Conservation (phyloP, 192 early-diverging fungal species). For the Umbelopsis ramanniana region DNA sequence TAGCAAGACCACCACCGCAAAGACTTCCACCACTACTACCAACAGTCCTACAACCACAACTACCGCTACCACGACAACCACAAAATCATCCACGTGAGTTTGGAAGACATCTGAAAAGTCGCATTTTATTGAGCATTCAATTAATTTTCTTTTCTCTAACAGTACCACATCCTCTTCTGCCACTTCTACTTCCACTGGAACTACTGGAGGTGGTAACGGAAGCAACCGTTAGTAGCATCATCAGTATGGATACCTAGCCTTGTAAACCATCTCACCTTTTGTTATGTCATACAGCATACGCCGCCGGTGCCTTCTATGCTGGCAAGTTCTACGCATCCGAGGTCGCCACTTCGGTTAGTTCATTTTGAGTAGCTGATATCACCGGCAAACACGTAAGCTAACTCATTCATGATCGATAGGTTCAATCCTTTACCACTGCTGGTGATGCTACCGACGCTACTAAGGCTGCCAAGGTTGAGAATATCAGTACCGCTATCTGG, state of each 20-base stretch:
- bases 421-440: background rate
- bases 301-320: background rate
- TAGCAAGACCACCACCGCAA: background rate
- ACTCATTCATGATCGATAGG: background rate
- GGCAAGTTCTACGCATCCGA: background rate
- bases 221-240: background rate
- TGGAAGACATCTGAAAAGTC: too few relatives aligned
- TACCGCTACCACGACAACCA: background rate
- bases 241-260: background rate
- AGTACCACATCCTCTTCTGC: background rate
- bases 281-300: background rate
- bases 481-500: slow-evolving; percentile 4
- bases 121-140: too few relatives aligned
- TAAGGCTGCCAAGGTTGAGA: background rate
- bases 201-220: background rate
- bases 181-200: background rate
- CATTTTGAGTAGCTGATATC: background rate
- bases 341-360: slow-evolving; percentile 14
- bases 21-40: background rate
- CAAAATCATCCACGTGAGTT: background rate
- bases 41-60: background rate
- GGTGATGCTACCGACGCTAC: background rate
- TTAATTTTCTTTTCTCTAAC: background rate
- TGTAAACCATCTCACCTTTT: background rate
- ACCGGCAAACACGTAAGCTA: background rate